Evolutionary conservation across 306 rosid species (phyloP), one percentile per base, ranked within the genome.

Genomic region (Carpinus fangiana): DNA sequence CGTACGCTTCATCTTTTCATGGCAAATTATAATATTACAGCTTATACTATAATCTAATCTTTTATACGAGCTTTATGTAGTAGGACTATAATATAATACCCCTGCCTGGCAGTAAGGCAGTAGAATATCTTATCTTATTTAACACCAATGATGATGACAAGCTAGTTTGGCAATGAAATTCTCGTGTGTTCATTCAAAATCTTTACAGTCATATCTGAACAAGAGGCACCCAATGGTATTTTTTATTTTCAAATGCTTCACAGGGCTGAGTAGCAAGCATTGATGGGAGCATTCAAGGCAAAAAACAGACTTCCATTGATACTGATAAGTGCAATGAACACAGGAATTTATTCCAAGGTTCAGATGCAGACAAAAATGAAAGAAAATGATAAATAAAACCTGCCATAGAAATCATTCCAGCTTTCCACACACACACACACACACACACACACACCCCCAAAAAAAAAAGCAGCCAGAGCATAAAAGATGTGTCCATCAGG

Each of bases 401-500:
- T 48, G 47, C 59, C 60, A 56, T 47, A 81, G 52, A 52, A 80
- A 80, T 70, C 56, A 67, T 61, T 48, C n/a, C 23, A 73, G 64
- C 65, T 77, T 18, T 73, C 65, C 43, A 65, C 55, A 82, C 26
- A 23, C 26, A 23, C 26, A 23, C 26, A 23, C 26, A 23, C 26
- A 23, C 26, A 23, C 26, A 23, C 26, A 23, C 26, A 23, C 26
- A 0, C n/a, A n/a, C n/a, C n/a, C n/a, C n/a, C n/a, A n/a, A n/a
- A n/a, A n/a, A 23, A 23, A 52, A 77, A 41, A 75, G 76, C 74
- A 43, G 65, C 48, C 78, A 84, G 87, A 76, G 81, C 85, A 82
- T 79, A 84, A 81, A 82, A 82, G 84, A 77, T 74, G 92, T 89
- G 92, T 79, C 86, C 64, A 79, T 90, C 91, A 87, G 82, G 89